Base-by-base conservation (phyloP, 176 grass and related monocot genomes). In the Tillandsia fasciculata region DNA sequence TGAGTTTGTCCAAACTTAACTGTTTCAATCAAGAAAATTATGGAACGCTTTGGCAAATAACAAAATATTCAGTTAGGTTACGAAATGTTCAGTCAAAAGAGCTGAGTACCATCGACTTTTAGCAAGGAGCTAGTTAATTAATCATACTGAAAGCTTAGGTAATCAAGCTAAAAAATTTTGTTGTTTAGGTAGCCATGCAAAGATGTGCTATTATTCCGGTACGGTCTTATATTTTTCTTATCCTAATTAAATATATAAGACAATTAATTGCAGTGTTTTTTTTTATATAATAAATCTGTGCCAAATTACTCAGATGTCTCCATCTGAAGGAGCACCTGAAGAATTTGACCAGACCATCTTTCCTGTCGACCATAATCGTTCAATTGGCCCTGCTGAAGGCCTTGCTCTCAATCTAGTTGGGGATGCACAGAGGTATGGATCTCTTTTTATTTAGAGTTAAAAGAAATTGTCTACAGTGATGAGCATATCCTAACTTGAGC, bases 341-440 rank as follows among this genome's bases (percentile, higher is more conserved):
- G 94, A 92, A 74, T 97, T 92, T 73, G 94, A 97, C 78, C 94
- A 90, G 72, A 97, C 94, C 5, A 85, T 97, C 64, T 97, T 92
- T 77, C 65, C 79, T 69, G 83, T 97, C 27, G 70, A 74, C 64
- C 66, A 66, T 51, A 76, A 87, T 11, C 77, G 77, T 48, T 97
- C 89, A 28, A 86, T 90, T 83, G 94, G 86, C 52, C 77, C 67
- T 64, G 79, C 72, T 71, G 93, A 97, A 77, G 71, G 73, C 54
- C 86, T 92, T 79, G 84, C 94, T 79, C 79, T 87, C 23, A 90
- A 92, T 73, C 77, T 97, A 64, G 94, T 85, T 28, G 92, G 68
- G 72, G 94, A 92, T 56, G 83, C 79, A 13, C 82, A 90, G 22
- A 97, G 84, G 93, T 92, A 80, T 66, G 42, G 22, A 26, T 68